phyloP scores from a whole-genome alignment of 1,284 basidiomycete species.

The Papiliotrema terrestris region DNA sequence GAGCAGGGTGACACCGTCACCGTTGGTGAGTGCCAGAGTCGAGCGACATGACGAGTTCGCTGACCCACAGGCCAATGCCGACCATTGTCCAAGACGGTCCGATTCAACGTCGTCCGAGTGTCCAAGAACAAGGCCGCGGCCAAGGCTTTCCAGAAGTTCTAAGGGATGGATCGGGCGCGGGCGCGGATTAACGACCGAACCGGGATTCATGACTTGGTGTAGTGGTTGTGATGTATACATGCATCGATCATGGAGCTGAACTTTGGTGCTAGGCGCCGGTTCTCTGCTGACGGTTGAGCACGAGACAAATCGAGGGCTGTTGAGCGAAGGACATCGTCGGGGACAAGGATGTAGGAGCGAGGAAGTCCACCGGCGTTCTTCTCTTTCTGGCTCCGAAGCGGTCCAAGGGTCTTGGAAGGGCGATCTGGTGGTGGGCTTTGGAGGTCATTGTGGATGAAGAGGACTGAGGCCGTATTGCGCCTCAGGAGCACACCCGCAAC shows the following conservation, averaged over 20 bases:
- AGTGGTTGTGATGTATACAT: not conserved
- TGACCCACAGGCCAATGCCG: slow-evolving; percentile 74
- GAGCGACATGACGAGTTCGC: not conserved
- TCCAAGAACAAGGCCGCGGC: slow-evolving; percentile 77
- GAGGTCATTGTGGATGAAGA: too few species aligned
- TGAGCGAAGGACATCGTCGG: too few species aligned
- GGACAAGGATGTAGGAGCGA: too few species aligned
- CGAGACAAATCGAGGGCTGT: too few species aligned
- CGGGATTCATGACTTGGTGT: not conserved
- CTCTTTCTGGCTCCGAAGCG: too few species aligned
- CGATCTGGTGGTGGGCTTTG: too few species aligned
- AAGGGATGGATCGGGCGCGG: slow-evolving; percentile 21
- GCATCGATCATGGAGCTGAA: slow-evolving; percentile 1
- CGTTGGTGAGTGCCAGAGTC: slow-evolving; percentile 55
- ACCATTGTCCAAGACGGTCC: slow-evolving; percentile 97
- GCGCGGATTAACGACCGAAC: too few species aligned
- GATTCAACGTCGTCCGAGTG: slow-evolving; percentile 95
- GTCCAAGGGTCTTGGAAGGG: too few species aligned
- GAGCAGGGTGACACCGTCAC: slow-evolving; percentile 90
- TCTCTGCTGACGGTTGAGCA: not conserved
- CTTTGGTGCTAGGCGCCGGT: not conserved
- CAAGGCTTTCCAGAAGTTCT: slow-evolving; percentile 95
- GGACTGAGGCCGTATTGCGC: too few species aligned
- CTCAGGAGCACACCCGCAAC: too few species aligned
- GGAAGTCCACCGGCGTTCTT: too few species aligned